Evolutionary conservation across 306 rosid species (phyloP), one percentile per base, ranked within the genome.

Genomic region (Pterocarpus santalinus): DNA sequence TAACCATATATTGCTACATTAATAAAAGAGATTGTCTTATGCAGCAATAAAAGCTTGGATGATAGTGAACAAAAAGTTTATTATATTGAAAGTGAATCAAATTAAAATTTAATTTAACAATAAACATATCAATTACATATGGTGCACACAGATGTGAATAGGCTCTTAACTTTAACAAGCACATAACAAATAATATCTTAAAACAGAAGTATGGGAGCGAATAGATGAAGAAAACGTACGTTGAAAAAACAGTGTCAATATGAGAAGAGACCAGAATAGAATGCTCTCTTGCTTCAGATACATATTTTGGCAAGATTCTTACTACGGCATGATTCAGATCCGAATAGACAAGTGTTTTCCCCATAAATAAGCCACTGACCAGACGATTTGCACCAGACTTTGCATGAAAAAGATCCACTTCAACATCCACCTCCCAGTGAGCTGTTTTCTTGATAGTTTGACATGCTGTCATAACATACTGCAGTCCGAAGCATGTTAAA

Each of bases 351-450:
- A 89, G 91, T 64, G 99, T 89, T 84, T 47, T 95, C 84, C 99
- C 99, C 69, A 13, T 57, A 82, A 95, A 91, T 78, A 91, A 75
- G 78, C 98, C 99, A 82, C 92, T 62, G 44, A 2, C 73, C 88
- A 91, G 75, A 66, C 76, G 84, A 84, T 89, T 91, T 57, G 90
- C 93, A 76, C 99, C 99, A 16, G 90, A 82, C 56, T 92, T 83
- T 12, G 83, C 91, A 81, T 82, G 90, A 78, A 93, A 95, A 82
- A 86, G 65, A 44, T 95, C 98, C 88, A 95, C 99, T 82, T 95
- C 91, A n/a, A 95, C 97, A 49, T 89, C 96, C 17, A 91, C 99
- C 84, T 93, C 99, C 99, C 98, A 95, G 64, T 90, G 97, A 73
- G 98, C 97, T 55, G 92, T 88, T 77, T 90, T 89, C 90, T 89